phyloP scores from a whole-genome alignment of 495 filamentous ascomycete genomes.

The Diplogelasinospora grovesii region DNA sequence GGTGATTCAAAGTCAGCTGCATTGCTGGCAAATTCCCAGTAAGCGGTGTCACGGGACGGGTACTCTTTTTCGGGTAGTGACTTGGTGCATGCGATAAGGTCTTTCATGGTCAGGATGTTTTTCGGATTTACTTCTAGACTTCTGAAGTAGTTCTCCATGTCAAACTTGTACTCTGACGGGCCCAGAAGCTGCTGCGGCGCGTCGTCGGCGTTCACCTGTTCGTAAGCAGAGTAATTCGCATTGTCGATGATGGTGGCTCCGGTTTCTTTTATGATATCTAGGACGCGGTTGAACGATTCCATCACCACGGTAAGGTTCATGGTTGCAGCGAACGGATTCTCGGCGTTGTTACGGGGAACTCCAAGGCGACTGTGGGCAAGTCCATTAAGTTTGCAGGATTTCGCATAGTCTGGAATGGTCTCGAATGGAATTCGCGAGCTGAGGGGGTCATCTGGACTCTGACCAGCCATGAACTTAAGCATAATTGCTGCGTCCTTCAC shows the following conservation, averaged over 20 bases:
- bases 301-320: not conserved
- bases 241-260: not conserved
- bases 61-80: not conserved
- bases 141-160: not conserved
- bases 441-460: not conserved
- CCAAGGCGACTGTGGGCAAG: not conserved
- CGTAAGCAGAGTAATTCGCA: not conserved
- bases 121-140: not conserved
- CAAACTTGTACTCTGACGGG: not conserved
- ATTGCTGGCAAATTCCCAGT: not conserved
- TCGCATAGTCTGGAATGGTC: not conserved
- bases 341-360: not conserved
- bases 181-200: not conserved
- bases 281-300: not conserved
- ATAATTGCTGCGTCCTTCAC: constrained; percentile 1
- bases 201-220: not conserved
- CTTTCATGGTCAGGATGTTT: not conserved
- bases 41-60: not conserved
- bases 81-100: not conserved
- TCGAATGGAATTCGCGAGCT: not conserved
- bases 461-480: not conserved
- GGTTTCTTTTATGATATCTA: not conserved
- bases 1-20: not conserved
- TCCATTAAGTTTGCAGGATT: constrained; percentile 1
- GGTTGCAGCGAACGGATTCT: constrained; percentile 1